phyloP scores from a whole-genome alignment of 2,329 filamentous ascomycete species.

The Trichoderma hamatum region DNA sequence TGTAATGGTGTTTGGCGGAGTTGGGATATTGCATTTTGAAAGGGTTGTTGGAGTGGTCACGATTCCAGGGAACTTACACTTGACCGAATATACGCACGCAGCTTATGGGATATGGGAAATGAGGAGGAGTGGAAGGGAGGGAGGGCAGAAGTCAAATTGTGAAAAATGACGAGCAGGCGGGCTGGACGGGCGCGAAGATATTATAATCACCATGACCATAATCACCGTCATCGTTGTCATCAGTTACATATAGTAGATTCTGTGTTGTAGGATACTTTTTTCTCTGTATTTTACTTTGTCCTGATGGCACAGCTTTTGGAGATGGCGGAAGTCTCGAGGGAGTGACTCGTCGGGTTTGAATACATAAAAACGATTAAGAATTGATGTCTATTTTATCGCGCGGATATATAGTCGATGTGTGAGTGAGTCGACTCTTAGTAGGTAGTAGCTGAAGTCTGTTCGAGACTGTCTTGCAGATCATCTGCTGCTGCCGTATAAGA shows the following conservation, averaged over 20 bases:
- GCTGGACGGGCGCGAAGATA: slow-evolving; percentile 9
- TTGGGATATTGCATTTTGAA: slow-evolving; percentile 24
- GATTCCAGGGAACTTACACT: slow-evolving; percentile 14
- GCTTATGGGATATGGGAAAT: slow-evolving; percentile 13
- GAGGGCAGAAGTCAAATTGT: background rate
- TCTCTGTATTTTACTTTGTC: slow-evolving; percentile 9
- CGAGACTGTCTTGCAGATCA: background rate
- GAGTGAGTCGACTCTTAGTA: background rate
- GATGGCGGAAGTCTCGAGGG: background rate
- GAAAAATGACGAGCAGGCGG: background rate
- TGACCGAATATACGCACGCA: slow-evolving; percentile 3
- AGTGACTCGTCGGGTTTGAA: slow-evolving; percentile 15
- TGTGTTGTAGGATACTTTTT: slow-evolving; percentile 22
- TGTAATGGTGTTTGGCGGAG: slow-evolving; percentile 25
- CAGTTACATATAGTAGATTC: slow-evolving; percentile 23
- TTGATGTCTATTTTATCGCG: background rate
- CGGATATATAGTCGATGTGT: background rate
- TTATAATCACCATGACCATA: slow-evolving; percentile 4
- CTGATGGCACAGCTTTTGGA: background rate
- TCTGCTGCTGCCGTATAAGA: background rate
- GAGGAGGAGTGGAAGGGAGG: background rate
- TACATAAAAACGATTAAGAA: slow-evolving; percentile 11
- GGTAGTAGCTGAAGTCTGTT: background rate
- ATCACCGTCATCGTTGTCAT: slow-evolving; percentile 21
- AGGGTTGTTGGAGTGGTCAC: background rate